Percentiles rank a stretch among this genome's conserved stretches.
phyloP scores from a whole-genome alignment of 2,329 filamentous ascomycete species.

The Pseudocercospora eumusae region DNA sequence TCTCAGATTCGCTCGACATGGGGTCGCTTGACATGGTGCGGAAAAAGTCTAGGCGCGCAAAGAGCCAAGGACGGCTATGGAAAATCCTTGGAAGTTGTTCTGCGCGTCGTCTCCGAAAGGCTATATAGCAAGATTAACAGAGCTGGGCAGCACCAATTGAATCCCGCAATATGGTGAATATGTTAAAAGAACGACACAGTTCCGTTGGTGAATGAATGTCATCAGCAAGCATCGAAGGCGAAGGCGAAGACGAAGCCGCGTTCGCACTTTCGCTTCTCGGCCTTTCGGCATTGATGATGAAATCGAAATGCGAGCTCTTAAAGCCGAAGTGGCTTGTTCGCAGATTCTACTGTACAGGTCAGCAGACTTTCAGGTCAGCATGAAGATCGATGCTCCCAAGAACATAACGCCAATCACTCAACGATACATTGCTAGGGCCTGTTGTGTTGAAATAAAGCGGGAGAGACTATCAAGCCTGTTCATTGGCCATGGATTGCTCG shows the following conservation, averaged over 20 bases:
- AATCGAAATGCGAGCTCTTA: background rate
- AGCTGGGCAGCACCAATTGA: background rate
- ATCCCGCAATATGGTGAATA: background rate
- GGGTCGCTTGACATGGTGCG: background rate
- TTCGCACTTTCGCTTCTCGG: background rate
- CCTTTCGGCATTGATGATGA: background rate
- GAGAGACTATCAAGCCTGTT: too few relatives aligned
- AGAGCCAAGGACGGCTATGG: background rate
- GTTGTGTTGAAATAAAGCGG: too few relatives aligned
- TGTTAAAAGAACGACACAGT: background rate
- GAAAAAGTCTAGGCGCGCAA: background rate
- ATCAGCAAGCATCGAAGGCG: background rate
- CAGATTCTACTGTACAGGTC: too few relatives aligned
- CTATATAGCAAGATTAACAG: background rate
- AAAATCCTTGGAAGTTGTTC: background rate
- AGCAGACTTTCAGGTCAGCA: too few relatives aligned
- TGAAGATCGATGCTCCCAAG: too few relatives aligned
- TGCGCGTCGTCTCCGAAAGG: background rate
- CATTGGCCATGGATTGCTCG: too few relatives aligned
- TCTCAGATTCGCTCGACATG: slow-evolving; percentile 5
- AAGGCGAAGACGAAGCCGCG: background rate
- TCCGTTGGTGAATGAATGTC: background rate
- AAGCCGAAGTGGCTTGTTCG: slow-evolving; percentile 1
- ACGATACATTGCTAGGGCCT: too few relatives aligned
- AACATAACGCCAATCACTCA: too few relatives aligned